Conservation (phyloP, 345 rosid genomes). For the Odontarrhena argentea region DNA sequence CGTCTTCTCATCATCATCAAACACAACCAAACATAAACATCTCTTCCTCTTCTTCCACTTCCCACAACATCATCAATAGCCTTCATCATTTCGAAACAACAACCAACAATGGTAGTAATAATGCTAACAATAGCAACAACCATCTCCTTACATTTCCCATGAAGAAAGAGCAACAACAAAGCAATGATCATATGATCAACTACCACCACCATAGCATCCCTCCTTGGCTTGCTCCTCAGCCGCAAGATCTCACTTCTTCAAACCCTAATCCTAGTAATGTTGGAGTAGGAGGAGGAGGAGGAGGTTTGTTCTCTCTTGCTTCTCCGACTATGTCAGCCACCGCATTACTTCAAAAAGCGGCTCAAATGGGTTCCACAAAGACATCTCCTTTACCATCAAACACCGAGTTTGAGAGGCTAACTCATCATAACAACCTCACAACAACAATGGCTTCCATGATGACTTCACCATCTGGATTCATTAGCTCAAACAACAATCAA, state of each 20-base stretch:
- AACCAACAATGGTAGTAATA: conserved; percentile 32
- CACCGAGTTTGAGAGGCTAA: conserved; percentile 33
- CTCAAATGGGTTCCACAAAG: conserved; percentile 82
- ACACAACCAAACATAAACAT: conserved; percentile 32
- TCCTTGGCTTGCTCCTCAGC: conserved; percentile 58
- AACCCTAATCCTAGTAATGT: conserved; percentile 65
- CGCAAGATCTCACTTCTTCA: conserved; percentile 42
- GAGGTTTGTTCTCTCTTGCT: conserved; percentile 38
- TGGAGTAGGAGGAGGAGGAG: conserved; percentile 31
- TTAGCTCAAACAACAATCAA: conserved; percentile 31
- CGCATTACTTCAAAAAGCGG: conserved; percentile 86
- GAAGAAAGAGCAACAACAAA: conserved; percentile 56
- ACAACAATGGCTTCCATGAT: conserved; percentile 45
- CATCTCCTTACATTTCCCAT: conserved; percentile 48
- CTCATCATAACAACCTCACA: conserved; percentile 33
- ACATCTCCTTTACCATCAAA: conserved; percentile 41
- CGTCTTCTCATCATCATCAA: conserved; percentile 27
- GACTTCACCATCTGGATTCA: conserved; percentile 36
- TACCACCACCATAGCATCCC: conserved; percentile 42
- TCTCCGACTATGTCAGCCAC: conserved; percentile 85
- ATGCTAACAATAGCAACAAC: conserved; percentile 20
- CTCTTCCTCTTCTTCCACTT: conserved; percentile 33
- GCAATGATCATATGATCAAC: conserved; percentile 29
- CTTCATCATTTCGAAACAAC: conserved; percentile 47
- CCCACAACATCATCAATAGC: conserved; percentile 38